Conservation (phyloP, 2,329 filamentous ascomycete species). For the Zymoseptoria pseudotritici region DNA sequence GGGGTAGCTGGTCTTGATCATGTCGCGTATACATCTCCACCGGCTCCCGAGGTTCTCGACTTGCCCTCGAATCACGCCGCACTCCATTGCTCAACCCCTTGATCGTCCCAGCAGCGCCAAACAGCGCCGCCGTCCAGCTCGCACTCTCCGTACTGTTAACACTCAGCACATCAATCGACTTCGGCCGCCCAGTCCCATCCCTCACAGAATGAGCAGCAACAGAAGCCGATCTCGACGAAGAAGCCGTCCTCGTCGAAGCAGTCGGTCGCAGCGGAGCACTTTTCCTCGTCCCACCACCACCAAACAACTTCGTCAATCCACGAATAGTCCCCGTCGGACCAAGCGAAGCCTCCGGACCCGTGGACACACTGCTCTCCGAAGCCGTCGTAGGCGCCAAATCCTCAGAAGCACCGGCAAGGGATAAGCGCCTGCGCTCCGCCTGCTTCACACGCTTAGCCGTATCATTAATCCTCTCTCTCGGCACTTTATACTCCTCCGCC, state of each 20-base stretch:
- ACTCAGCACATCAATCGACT: conserved; percentile 23
- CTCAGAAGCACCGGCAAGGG: conserved; percentile 20
- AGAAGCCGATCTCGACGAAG: conserved; percentile 23
- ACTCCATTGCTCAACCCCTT: conserved; percentile 15
- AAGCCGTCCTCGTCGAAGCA: conserved; percentile 14
- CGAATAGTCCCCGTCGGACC: conserved; percentile 14
- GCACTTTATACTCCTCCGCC: conserved; percentile 28
- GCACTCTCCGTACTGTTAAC: conserved; percentile 19
- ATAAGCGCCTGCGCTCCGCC: conserved; percentile 21
- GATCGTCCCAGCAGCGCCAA: conserved; percentile 17
- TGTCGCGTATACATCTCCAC: conserved; percentile 28
- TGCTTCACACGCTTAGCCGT: conserved; percentile 23
- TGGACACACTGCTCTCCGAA: conserved; percentile 11
- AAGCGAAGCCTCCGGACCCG: conserved; percentile 3
- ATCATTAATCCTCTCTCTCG: conserved; percentile 21
- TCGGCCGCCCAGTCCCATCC: conserved; percentile 13
- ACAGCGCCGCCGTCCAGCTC: conserved; percentile 21
- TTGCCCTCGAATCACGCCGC: conserved; percentile 16
- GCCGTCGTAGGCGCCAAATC: conserved; percentile 10
- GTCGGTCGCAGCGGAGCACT: conserved; percentile 8
- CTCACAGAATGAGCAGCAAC: conserved; percentile 5
- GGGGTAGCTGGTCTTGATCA: conserved; percentile 26
- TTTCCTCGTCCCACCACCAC: conserved; percentile 19
- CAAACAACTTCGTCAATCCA: conserved; percentile 26
- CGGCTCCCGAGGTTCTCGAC: conserved; percentile 22